Evolutionary conservation across 768 basidiomycete species (phyloP).

Genomic region (Boletus coccyginus): DNA sequence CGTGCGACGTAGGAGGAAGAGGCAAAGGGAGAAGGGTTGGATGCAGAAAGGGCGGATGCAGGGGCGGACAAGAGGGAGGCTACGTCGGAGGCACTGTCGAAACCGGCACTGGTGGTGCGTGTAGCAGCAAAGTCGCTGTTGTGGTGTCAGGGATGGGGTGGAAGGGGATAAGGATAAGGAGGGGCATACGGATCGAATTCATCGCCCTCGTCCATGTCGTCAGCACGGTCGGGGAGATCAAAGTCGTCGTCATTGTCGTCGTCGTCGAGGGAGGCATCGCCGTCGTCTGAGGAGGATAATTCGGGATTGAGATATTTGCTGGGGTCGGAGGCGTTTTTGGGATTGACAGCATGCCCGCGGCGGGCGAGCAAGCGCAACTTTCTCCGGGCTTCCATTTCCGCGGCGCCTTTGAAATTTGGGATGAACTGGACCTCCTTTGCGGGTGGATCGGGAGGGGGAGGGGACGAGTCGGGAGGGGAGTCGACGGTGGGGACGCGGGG

Average conservation of each 20-base stretch:
- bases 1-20: conserved; percentile 45
- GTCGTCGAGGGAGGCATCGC: conserved; percentile 44
- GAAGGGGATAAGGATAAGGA: neutral
- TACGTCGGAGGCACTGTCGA: conserved; percentile 63
- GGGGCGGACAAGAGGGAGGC: conserved; percentile 56
- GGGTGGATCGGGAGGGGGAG: conserved; percentile 33
- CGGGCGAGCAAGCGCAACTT: conserved; percentile 65
- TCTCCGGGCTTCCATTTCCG: conserved; percentile 81
- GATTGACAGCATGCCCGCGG: conserved; percentile 33
- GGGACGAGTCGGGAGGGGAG: conserved; percentile 3
- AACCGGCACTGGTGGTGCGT: conserved; percentile 45
- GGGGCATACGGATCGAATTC: conserved; percentile 77
- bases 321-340: conserved; percentile 22
- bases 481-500: neutral
- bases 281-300: conserved; percentile 50
- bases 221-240: conserved; percentile 46
- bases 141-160: neutral
- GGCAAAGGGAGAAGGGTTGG: conserved; percentile 51
- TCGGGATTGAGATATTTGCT: conserved; percentile 46
- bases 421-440: conserved; percentile 59
- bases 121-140: conserved; percentile 68
- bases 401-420: conserved; percentile 78
- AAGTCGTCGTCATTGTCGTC: conserved; percentile 52
- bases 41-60: conserved; percentile 48
- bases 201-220: conserved; percentile 61